Evolutionary conservation across 768 basidiomycete species (phyloP), one percentile per base, ranked within the genome.

Genomic region (Russula abietina): DNA sequence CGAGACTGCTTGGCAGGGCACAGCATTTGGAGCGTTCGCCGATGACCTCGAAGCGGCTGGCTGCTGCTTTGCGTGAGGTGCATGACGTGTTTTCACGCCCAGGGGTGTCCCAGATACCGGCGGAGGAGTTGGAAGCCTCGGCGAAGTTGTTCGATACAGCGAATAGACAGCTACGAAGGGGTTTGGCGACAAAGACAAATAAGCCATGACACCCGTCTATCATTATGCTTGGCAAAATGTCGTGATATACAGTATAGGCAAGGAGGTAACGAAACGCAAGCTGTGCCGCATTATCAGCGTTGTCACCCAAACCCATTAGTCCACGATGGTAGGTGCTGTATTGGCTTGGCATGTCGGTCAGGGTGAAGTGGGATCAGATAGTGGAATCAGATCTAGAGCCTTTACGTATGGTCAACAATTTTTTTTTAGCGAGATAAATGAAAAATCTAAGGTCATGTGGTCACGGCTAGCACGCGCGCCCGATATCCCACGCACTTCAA

Each of bases 51-150:
- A 48, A 32, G 43, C 43, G 57, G 12, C 12, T 33, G 30, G 46
- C 30, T 26, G 57, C 38, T 11, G 30, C 19, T 5, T 54, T 63
- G 41, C 39, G 28, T 24, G 49, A 62, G 22, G 55, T 62, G 6
- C 38, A 56, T 19, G 61, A 63, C 22, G 51, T 53, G 7, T 54
- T 54, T 26, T 49, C 51, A 36, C 45, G 55, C 11, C 39, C 51
- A 32, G 62, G 26, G 16, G 4, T 63, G 6, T 58, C 51, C n/a
- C 36, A 59, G 62, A 53, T 54, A 8, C 61, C 54, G 28, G 17
- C 26, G 0, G 51, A 49, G 24, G 57, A 58, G 19, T 30, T 54
- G 45, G 32, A 45, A 38, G 43, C 38, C 33, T 63, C 56, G 12
- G 56, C 49, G 1, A 57, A 32, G 19, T 32, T 61, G 16, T 41